These are phyloP conservation scores for Penicillium dipodomyicola DNA, from an alignment of 495 filamentous ascomycete species.

Conservation along the genomic window DNA sequence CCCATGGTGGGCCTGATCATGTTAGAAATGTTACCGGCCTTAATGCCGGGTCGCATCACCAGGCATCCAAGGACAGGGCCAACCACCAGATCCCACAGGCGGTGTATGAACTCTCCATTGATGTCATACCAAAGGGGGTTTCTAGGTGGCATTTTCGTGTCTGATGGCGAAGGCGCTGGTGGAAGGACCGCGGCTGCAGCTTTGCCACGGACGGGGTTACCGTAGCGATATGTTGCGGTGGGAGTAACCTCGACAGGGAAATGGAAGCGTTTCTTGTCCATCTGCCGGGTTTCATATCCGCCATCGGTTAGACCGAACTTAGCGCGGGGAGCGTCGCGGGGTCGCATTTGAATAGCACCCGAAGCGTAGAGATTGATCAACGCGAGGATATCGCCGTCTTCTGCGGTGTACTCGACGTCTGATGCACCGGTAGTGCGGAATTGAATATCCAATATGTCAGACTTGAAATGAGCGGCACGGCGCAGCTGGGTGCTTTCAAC, in stretches of 20 bases:
- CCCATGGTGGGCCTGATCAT: slow-evolving; percentile 61
- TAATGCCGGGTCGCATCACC: slow-evolving; percentile 58
- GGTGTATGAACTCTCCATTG: slow-evolving; percentile 56
- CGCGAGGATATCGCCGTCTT: slow-evolving; percentile 68
- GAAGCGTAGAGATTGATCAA: slow-evolving; percentile 65
- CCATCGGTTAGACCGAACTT: slow-evolving; percentile 70
- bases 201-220: slow-evolving; percentile 49
- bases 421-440: slow-evolving; percentile 40
- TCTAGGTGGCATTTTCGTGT: slow-evolving; percentile 28
- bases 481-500: slow-evolving; percentile 48
- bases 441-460: slow-evolving; percentile 49
- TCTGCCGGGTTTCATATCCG: slow-evolving; percentile 67
- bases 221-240: slow-evolving; percentile 54
- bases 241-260: slow-evolving; percentile 63
- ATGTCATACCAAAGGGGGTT: slow-evolving; percentile 83
- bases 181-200: slow-evolving; percentile 16
- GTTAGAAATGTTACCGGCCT: slow-evolving; percentile 47
- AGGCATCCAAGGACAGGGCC: slow-evolving; percentile 57
- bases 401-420: slow-evolving; percentile 35
- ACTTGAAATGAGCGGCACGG: slow-evolving; percentile 59
- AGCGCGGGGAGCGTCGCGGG: slow-evolving; percentile 58
- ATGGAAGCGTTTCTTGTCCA: slow-evolving; percentile 61
- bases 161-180: slow-evolving; percentile 17
- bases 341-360: slow-evolving; percentile 54
- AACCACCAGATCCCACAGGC: slow-evolving; percentile 65